Percentiles rank a stretch among this genome's conserved stretches.
These are phyloP conservation scores for Barnettozyma pratensis DNA, from an alignment of 805 yeast species.

Conservation along the genomic window DNA sequence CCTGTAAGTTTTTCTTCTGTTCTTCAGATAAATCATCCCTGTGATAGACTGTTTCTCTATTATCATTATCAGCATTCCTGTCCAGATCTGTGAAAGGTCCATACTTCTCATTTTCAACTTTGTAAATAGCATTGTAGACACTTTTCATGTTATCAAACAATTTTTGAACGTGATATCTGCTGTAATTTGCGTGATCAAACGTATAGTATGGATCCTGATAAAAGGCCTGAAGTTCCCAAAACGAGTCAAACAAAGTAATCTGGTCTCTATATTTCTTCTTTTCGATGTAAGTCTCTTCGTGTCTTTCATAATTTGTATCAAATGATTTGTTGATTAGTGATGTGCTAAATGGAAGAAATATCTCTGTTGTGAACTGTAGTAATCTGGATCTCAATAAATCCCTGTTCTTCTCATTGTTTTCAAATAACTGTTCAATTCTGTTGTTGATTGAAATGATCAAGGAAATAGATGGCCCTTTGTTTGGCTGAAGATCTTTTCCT, in stretches of 20 bases:
- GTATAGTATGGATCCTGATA: constrained; percentile 16
- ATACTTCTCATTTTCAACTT: not conserved
- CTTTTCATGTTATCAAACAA: not conserved
- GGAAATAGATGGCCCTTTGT: constrained; percentile 11
- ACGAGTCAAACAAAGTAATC: constrained; percentile 2
- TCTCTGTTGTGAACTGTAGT: constrained; percentile 10
- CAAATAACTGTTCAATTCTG: constrained; percentile 7
- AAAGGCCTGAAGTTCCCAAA: constrained; percentile 18
- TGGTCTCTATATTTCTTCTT: not conserved
- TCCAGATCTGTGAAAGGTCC: not conserved
- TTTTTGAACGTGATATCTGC: not conserved
- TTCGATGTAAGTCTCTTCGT: constrained; percentile 4
- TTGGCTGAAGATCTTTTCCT: constrained; percentile 1
- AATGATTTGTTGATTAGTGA: constrained; percentile 14
- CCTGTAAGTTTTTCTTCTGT: constrained; percentile 8
- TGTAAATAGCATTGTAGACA: not conserved
- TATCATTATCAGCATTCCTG: constrained; percentile 1
- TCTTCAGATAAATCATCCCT: constrained; percentile 7
- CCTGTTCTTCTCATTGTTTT: constrained; percentile 15
- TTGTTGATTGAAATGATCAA: constrained; percentile 14
- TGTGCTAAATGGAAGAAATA: constrained; percentile 12
- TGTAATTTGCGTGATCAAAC: not conserved
- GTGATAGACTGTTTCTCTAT: constrained; percentile 5
- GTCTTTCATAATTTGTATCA: constrained; percentile 12
- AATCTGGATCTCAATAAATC: constrained; percentile 17